These are phyloP conservation scores for Epichloe baconii DNA, from an alignment of 2,329 filamentous ascomycete genomes.

Conservation along the genomic window DNA sequence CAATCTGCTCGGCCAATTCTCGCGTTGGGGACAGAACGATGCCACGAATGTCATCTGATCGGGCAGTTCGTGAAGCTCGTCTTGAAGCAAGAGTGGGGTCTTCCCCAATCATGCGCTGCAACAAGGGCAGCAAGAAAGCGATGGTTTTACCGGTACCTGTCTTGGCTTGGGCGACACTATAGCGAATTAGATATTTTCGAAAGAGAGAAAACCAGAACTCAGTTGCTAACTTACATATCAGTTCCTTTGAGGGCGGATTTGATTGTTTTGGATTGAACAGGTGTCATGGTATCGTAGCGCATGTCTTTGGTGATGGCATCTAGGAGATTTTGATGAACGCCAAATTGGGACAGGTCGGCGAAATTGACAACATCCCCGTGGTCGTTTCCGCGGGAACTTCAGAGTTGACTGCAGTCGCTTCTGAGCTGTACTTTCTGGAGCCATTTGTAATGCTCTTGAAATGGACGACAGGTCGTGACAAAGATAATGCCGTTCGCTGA, in stretches of 20 bases:
- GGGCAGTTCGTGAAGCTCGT: slow-evolving; percentile 20
- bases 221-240: slow-evolving; percentile 56
- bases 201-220: not conserved
- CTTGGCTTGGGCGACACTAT: slow-evolving; percentile 79
- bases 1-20: slow-evolving; percentile 71
- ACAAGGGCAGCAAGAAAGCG: slow-evolving; percentile 75
- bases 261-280: slow-evolving; percentile 80
- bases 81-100: slow-evolving; percentile 47
- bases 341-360: slow-evolving; percentile 28
- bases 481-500: slow-evolving; percentile 10
- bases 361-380: slow-evolving; percentile 26
- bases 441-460: slow-evolving; percentile 13
- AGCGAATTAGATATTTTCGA: slow-evolving; percentile 9
- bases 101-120: slow-evolving; percentile 62
- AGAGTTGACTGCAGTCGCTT: slow-evolving; percentile 18
- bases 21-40: slow-evolving; percentile 69
- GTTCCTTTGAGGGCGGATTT: slow-evolving; percentile 63
- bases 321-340: slow-evolving; percentile 53
- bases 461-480: slow-evolving; percentile 8
- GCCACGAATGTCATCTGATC: slow-evolving; percentile 49
- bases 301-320: slow-evolving; percentile 57
- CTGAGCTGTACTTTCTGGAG: slow-evolving; percentile 27
- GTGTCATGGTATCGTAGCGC: slow-evolving; percentile 76
- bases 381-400: slow-evolving; percentile 1
- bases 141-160: slow-evolving; percentile 96